Evolutionary conservation across 108 stramenopile genomes (phyloP), one percentile per base, ranked within the genome.

Genomic region (Aurantiochytrium sp.): DNA sequence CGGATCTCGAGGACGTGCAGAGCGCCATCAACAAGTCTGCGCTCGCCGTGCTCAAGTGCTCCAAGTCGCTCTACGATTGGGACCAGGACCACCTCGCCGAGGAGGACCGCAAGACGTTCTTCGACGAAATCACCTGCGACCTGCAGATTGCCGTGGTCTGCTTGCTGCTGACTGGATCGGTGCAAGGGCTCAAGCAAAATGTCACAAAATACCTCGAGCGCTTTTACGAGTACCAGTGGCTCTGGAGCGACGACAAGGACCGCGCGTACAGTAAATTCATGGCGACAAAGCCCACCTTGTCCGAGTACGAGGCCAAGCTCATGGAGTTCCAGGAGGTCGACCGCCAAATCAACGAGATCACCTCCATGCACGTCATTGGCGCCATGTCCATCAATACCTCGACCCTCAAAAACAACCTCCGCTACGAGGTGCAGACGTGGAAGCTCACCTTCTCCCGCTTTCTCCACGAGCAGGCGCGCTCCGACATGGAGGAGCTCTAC

Each of bases 201-300:
- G 96, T 97, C 4, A 90, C 93, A 55, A 95, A 96, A 53, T 97
- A 96, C 87, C 92, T 97, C 4, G 89, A 85, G 4, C 94, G 95
- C 27, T 94, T 93, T 31, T 68, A 52, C 85, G 48, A 91, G 86
- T 96, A 95, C 89, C 93, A 96, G 86, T 96, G 96, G 96, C 90
- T 97, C 15, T 96, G 96, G 96, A 92, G 94, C 87, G 90, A 92
- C 27, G 96, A 97, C 91, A 96, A 95, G 87, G 95, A 96, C 89
- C 89, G 68, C 45, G 91, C 93, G n/a, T 97, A 95, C 89, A 87
- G 93, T 31, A 86, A 90, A 69, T 97, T 97, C 88, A 85, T 92
- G 90, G 55, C 55, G n/a, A 93, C 93, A 4, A 90, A 91, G 39
- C 95, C 96, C 15, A 90, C 92, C 36, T 94, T 96, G 24, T 94